Evolutionary conservation across 306 rosid species (phyloP), one percentile per base, ranked within the genome.

Genomic region (Prosopis cineraria): DNA sequence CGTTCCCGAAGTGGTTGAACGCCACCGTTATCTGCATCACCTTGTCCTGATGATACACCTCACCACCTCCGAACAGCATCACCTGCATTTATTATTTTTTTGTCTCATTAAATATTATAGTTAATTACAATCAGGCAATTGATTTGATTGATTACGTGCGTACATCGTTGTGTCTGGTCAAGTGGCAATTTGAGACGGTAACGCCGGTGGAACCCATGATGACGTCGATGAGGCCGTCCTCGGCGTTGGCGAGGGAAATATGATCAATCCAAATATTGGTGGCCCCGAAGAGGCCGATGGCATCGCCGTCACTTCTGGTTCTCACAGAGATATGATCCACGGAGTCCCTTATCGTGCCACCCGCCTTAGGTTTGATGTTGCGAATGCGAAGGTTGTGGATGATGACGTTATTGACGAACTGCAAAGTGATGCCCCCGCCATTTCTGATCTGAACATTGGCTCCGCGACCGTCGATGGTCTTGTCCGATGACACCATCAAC

Each of bases 391-490:
- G 19, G 0, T 20, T 17, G 3, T 87, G 91, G 50, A 91, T 78
- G 73, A 91, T 91, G 7, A 91, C 84, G 19, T 91, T 91, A 31
- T 39, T 53, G 2, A 79, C 74, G 11, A 75, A 82, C 53, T 85
- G 90, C 10, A 91, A 11, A 13, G 85, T 85, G 20, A 91, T 29
- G 0, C 93, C 91, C 3, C 83, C 91, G 2, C 96, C 96, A 10
- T 39, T 25, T 4, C 82, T 87, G 1, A 91, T 80, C 70, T 78
- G 88, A 0, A 91, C 87, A 7, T 85, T 80, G 27, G 84, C 90
- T 0, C 96, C 96, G 0, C 96, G 96, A 0, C 81, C 96, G 40
- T 91, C 96, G 14, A 91, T 85, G 78, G 96, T 91, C 84, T 89
- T 91, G 80, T 91, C 74, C 34, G 90, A 83, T 0, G 77, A 19